Conservation (phyloP, 306 rosid genomes). For the Quillaja saponaria region DNA sequence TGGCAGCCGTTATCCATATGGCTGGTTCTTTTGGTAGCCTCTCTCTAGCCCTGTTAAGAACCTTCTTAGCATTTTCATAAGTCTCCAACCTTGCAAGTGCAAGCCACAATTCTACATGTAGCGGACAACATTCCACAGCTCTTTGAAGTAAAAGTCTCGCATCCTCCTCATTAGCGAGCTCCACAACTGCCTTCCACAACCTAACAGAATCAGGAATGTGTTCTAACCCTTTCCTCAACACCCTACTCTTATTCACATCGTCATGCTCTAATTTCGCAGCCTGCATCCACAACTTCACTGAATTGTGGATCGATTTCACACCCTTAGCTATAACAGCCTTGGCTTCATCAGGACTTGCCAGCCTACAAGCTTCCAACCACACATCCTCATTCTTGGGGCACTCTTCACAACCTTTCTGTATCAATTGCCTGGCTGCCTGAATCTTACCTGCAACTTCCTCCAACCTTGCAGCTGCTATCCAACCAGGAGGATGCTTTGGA, state of each 20-base stretch:
- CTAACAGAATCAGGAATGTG: constrained; percentile 89
- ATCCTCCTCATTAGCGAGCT: constrained; percentile 84
- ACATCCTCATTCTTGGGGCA: constrained; percentile 89
- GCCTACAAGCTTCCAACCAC: constrained; percentile 90
- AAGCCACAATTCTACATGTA: constrained; percentile 90
- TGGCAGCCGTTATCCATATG: constrained; percentile 88
- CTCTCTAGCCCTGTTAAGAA: constrained; percentile 78
- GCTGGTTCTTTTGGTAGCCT: constrained; percentile 84
- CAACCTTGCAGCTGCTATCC: constrained; percentile 89
- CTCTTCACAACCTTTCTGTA: constrained; percentile 83
- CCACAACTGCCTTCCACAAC: constrained; percentile 94
- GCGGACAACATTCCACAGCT: constrained; percentile 88
- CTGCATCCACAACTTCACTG: constrained; percentile 87
- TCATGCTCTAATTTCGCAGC: constrained; percentile 81
- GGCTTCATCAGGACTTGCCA: constrained; percentile 83
- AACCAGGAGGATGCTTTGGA: constrained; percentile 87
- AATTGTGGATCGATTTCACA: constrained; percentile 74
- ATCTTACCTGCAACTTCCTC: constrained; percentile 91
- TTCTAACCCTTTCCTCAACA: constrained; percentile 82
- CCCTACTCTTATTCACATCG: constrained; percentile 67
- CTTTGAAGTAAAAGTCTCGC: constrained; percentile 82
- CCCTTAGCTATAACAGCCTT: constrained; percentile 83
- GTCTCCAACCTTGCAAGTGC: constrained; percentile 89
- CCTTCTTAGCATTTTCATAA: constrained; percentile 79
- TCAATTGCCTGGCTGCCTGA: constrained; percentile 76